phyloP scores from a whole-genome alignment of 192 early-diverging fungal genomes.

The Umbelopsis ramanniana region DNA sequence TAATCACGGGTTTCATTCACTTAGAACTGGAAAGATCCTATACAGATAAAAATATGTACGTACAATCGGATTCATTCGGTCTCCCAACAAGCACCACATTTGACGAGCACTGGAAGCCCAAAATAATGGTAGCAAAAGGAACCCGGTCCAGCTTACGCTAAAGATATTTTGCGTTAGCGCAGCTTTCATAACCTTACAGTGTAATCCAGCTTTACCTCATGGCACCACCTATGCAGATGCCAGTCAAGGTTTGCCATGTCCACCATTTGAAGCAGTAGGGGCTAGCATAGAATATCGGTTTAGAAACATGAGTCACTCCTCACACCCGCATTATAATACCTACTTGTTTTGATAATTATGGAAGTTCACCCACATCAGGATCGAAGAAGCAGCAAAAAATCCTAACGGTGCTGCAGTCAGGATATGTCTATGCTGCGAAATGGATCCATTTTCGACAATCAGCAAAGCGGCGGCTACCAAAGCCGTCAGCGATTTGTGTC shows the following conservation, averaged over 20 bases:
- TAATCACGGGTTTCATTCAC: background rate
- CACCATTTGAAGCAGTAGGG: constrained; percentile 81
- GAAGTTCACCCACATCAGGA: constrained; percentile 85
- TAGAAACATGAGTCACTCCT: background rate
- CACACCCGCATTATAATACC: background rate
- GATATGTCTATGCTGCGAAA: constrained; percentile 77
- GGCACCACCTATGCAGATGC: constrained; percentile 72
- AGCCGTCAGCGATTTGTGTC: constrained; percentile 71
- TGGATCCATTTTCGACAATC: constrained; percentile 20
- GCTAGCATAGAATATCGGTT: constrained; percentile 27
- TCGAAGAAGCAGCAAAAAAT: constrained; percentile 75
- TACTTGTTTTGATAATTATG: constrained; percentile 54
- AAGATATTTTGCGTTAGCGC: background rate
- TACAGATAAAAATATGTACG: background rate
- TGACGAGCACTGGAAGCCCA: constrained; percentile 82
- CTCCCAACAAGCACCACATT: constrained; percentile 82
- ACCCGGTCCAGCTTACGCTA: constrained; percentile 92
- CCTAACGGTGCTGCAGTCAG: constrained; percentile 85
- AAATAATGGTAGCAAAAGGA: constrained; percentile 82
- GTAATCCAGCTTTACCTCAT: constrained; percentile 21
- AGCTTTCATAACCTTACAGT: background rate
- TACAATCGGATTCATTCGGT: constrained; percentile 50
- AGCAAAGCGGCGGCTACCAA: constrained; percentile 72
- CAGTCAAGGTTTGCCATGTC: constrained; percentile 83
- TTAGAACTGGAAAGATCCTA: background rate